Evolutionary conservation across 2,329 filamentous ascomycete genomes (phyloP), one percentile per base, ranked within the genome.

Genomic region (Arthroderma sp.): DNA sequence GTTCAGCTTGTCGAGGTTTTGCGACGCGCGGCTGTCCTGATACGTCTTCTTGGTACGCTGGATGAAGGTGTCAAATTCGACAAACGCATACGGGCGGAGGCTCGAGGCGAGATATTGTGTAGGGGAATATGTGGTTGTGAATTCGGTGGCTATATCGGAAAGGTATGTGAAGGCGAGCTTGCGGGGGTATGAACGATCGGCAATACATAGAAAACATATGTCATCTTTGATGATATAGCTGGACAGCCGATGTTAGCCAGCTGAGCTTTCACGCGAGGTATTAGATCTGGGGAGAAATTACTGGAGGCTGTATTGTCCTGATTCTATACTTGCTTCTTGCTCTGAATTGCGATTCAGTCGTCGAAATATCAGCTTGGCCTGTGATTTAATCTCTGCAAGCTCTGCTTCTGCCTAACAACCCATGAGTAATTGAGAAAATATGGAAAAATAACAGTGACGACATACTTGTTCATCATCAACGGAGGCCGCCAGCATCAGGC

Each of bases 91-190:
- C 4, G 91, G 89, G 27, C 89, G 84, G 53, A 93, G 77, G 31
- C 73, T 70, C 0, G 85, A 78, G 36, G 76, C 78, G 58, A 83
- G 78, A 55, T 94, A 81, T 66, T 91, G 83, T 45, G 73, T 61
- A 11, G 76, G 62, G 40, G 80, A 75, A 72, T 98, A 93, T 46
- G 82, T 87, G 53, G 80, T 88, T 51, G 80, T 80, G 73, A 98
- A 98, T 71, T 98, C 91, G 64, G 78, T 77, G 48, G 84, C 77
- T 44, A 98, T 77, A 70, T 98, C 91, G 56, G 86, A 80, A 49
- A 98, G 86, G 75, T 96, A 98, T 50, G 89, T 95, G 68, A 98
- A 94, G 59, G 93, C 89, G 40, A 98, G 83, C 68, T 98, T 96
- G 66, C 91, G 89, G 47, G 91, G 89, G 72, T 96, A 98, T 46